Conservation (phyloP, 768 basidiomycete species). For the Russula lepida region DNA sequence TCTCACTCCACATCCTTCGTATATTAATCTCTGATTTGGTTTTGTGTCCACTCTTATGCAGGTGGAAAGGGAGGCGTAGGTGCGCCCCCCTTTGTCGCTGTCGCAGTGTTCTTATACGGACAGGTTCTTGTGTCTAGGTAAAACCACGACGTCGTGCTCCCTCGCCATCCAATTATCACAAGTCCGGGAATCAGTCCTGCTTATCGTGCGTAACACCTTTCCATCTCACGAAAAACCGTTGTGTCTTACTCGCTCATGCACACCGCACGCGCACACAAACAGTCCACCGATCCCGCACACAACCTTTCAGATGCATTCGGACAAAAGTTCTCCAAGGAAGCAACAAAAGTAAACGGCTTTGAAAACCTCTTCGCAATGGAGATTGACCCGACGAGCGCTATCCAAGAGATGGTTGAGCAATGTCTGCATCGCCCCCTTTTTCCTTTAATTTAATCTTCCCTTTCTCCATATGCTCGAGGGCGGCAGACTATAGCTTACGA, state of each 20-base stretch:
- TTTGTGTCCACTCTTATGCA: conserved; percentile 26
- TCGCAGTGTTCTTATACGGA: neutral
- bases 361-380: conserved; percentile 98
- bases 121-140: conserved; percentile 46
- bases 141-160: conserved; percentile 97
- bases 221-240: neutral
- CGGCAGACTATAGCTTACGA: no score
- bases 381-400: conserved; percentile 95
- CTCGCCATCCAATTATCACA: conserved; percentile 93
- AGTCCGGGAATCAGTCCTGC: conserved; percentile 87
- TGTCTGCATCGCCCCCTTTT: conserved; percentile 42
- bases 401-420: conserved; percentile 98
- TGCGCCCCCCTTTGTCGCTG: conserved; percentile 31
- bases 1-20: conserved; percentile 18
- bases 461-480: neutral
- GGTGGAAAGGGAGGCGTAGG: conserved; percentile 99
- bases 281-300: conserved; percentile 99
- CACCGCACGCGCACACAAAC: neutral
- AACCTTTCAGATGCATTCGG: conserved; percentile 98
- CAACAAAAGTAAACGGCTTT: conserved; percentile 96
- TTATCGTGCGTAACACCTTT: conserved; percentile 60
- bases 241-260: neutral
- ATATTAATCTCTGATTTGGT: neutral
- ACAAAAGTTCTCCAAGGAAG: conserved; percentile 99
- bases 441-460: neutral